Percentiles rank a stretch among this genome's conserved stretches.
phyloP scores from a whole-genome alignment of 306 rosid species.

The Castanopsis chinensis region DNA sequence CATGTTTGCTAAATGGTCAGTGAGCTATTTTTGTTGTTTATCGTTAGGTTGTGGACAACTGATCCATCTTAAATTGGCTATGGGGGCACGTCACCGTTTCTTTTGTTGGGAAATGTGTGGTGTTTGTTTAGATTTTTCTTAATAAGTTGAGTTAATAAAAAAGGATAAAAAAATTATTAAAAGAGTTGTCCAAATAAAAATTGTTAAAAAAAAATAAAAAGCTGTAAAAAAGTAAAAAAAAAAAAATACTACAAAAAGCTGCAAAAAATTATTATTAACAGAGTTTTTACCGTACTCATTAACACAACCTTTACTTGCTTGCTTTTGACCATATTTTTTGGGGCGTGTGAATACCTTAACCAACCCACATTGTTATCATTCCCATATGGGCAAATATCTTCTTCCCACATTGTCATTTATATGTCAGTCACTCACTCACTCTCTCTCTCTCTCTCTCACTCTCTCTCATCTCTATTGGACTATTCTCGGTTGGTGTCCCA shows the following conservation, averaged over 20 bases:
- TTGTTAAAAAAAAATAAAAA: no score
- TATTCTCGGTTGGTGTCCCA: constrained; percentile 50
- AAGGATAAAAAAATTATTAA: no score
- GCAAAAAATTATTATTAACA: no score
- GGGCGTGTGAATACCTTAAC: constrained; percentile 14
- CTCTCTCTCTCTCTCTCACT: neutral
- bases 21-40: neutral
- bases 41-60: constrained; percentile 4
- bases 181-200: no score
- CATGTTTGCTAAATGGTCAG: neutral
- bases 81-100: neutral
- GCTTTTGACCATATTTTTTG: no score
- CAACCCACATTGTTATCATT: constrained; percentile 37
- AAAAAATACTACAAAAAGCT: no score
- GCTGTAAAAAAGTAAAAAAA: no score
- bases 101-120: no score
- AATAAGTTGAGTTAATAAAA: no score
- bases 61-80: neutral
- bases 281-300: no score
- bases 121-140: no score
- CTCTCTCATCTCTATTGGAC: neutral
- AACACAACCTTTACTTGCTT: no score
- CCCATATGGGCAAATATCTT: neutral
- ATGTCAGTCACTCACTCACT: neutral
- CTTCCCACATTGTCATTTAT: neutral